Base-by-base conservation (phyloP, 2,329 filamentous ascomycete species). In the Cryphonectria parasitica region DNA sequence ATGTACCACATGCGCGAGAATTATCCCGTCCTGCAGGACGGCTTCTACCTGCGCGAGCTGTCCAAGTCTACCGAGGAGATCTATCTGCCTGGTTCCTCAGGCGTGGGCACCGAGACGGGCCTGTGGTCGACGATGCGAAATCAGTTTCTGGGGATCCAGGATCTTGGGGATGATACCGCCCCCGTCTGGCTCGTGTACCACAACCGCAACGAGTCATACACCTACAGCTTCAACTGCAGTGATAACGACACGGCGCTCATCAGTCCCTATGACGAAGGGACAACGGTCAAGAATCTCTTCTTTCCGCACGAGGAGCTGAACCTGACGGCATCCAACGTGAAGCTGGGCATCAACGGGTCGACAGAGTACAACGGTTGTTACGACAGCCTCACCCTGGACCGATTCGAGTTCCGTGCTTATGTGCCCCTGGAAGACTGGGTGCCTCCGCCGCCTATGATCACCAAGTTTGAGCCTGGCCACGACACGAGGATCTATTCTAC, bases 271-370 rank as follows among this genome's bases (percentile, higher is more conserved):
- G 78, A 79, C 6, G 83, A 78, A 3, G 84, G 83, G 19, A 87
- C 84, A 0, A 87, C 82, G 0, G 89, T 91, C 73, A 88, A 87
- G 76, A 90, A 90, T 75, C 77, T 91, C n/a, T 89, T 91, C 76
- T 87, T 87, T 75, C 88, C 88, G 0, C 88, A 87, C 74, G 87
- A 89, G 45, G 84, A 88, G 73, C 80, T 84, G 69, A 83, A 80
- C 0, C 78, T 90, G 19, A 80, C 81, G 64, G 77, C 78, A 2
- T 84, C 86, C 2, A 77, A 80, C 1, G 78, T 80, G 11, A 79
- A 79, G 64, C 79, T 88, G 39, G 81, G 81, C 11, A 79, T 87
- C 60, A 83, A 85, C 69, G 82, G 82, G 3, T 84, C 84, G 0
- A 79, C 76, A 0, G 75, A 82, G 2, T 79, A 77, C 66, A 88